Evolutionary conservation across 768 basidiomycete species (phyloP), one percentile per base, ranked within the genome.

Genomic region (Serendipita sp.): DNA sequence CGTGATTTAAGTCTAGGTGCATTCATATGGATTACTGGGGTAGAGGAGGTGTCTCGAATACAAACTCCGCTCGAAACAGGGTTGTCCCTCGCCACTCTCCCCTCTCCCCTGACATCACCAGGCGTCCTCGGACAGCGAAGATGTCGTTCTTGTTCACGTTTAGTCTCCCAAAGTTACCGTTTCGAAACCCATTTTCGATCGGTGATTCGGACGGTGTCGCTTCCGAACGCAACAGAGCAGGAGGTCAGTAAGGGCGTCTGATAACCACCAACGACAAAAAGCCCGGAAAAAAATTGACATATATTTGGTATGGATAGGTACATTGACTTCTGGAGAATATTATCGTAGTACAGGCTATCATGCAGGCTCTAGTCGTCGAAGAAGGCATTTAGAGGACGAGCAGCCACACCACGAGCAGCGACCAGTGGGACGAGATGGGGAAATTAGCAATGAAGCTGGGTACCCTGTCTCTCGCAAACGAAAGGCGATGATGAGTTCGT

Each of bases 121-220:
- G 5, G 40, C 13, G 40, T 40, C 40, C 1, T 40, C 13, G 40
- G 40, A 5, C 40, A n/a, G 6, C 18, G 48, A 18, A 3, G 16
- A 80, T 81, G 79, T 71, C 76, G 2, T 88, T 87, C 69, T 80
- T 85, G 11, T 89, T 89, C 71, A 86, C 86, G 62, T 89, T 89
- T 76, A 80, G 72, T 15, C 77, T 88, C 66, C 71, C 77, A 40
- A 81, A 86, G 11, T 84, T 86, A 3, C 86, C 85, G 3, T 69
- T 87, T 62, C 72, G 76, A 29, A 88, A 87, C 69, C 87, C 87
- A 6, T 88, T 88, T 73, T 70, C 77, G 43, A 23, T 66, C 36
- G 65, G 66, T 62, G 50, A 65, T 52, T n/a, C 27, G 65, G 66
- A 55, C 64, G 66, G 46, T 66, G 60, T 64, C 23, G 23, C 23